Evolutionary conservation across 2,329 filamentous ascomycete genomes (phyloP).

Genomic region (Colletotrichum viniferum): DNA sequence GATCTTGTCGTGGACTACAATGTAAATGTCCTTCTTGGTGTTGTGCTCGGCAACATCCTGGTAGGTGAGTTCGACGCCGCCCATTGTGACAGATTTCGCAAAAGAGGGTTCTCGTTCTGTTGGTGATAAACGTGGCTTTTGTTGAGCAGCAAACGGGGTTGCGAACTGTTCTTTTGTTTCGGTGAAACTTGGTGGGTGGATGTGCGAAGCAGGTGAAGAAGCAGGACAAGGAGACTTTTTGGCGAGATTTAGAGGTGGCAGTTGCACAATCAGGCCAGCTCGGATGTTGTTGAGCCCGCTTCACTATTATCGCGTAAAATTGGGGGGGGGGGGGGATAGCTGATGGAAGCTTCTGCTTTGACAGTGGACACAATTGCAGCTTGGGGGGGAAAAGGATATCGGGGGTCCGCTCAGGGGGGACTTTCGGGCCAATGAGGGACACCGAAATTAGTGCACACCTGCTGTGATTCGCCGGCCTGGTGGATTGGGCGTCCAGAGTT

Average conservation of each 20-base stretch:
- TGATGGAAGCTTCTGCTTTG: constrained; percentile 10
- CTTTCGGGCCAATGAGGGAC: background rate
- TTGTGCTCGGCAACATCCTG: constrained; percentile 84
- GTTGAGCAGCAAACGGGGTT: background rate
- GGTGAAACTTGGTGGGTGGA: background rate
- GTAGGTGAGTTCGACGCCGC: constrained; percentile 67
- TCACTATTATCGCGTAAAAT: constrained; percentile 13
- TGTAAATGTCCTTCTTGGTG: constrained; percentile 90
- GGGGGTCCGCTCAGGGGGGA: constrained; percentile 9
- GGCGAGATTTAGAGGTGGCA: background rate
- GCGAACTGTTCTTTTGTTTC: background rate
- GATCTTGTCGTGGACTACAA: constrained; percentile 96
- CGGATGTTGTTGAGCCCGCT: constrained; percentile 21
- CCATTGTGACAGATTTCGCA: constrained; percentile 22
- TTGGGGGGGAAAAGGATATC: background rate
- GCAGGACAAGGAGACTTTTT: background rate
- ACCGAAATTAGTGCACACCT: constrained; percentile 15
- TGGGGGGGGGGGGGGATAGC: constrained; percentile 9
- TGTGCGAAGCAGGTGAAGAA: background rate
- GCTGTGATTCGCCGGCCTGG: constrained; percentile 1
- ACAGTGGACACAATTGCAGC: constrained; percentile 6
- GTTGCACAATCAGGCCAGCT: constrained; percentile 8
- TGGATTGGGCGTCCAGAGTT: background rate
- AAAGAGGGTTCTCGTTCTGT: background rate
- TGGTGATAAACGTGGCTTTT: constrained; percentile 13